phyloP scores from a whole-genome alignment of 805 yeast species.

The Candida ovalis region DNA sequence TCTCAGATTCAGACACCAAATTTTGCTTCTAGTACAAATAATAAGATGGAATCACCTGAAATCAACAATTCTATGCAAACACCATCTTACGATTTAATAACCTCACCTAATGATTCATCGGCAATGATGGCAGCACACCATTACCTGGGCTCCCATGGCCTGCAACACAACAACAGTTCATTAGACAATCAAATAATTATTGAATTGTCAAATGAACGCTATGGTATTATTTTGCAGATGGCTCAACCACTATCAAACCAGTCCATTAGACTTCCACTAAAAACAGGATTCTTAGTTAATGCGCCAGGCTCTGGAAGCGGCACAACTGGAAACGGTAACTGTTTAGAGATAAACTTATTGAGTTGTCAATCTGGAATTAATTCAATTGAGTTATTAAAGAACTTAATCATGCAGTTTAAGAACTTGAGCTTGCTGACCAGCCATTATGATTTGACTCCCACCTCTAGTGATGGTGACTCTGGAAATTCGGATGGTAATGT shows the following conservation, averaged over 20 bases:
- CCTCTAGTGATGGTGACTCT: constrained; percentile 25
- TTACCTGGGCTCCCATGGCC: neutral
- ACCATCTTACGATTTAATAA: constrained; percentile 25
- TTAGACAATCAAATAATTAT: constrained; percentile 31
- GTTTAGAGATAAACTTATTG: constrained; percentile 62
- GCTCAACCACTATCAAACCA: constrained; percentile 68
- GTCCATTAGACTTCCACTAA: constrained; percentile 64
- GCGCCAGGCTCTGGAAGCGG: constrained; percentile 8
- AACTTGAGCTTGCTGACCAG: constrained; percentile 41
- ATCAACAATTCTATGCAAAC: constrained; percentile 18
- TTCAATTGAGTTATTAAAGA: constrained; percentile 49
- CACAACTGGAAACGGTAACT: constrained; percentile 7
- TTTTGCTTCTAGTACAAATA: constrained; percentile 6
- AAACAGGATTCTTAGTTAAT: constrained; percentile 63
- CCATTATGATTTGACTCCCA: constrained; percentile 13
- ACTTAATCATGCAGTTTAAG: constrained; percentile 57
- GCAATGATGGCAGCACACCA: neutral
- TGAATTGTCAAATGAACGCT: constrained; percentile 47
- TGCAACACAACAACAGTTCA: neutral
- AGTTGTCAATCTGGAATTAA: constrained; percentile 72
- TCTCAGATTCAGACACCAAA: constrained; percentile 25
- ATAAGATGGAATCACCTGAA: constrained; percentile 28
- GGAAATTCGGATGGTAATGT: constrained; percentile 30
- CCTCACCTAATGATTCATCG: constrained; percentile 25
- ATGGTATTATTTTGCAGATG: constrained; percentile 54